Evolutionary conservation across 345 rosid genomes (phyloP), one percentile per base, ranked within the genome.

Genomic region (Acer yangbiense): DNA sequence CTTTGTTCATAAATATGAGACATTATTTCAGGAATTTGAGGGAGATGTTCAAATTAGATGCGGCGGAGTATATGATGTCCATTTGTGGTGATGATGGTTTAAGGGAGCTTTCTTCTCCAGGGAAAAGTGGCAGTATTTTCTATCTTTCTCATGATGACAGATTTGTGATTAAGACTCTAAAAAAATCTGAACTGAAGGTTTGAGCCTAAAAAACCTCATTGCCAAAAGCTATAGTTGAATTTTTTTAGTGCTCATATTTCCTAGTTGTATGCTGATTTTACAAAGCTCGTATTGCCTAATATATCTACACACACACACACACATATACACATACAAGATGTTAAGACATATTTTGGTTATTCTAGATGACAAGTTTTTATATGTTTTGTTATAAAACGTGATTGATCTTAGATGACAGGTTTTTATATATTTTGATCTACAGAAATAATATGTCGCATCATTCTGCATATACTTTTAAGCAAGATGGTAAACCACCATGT

Each of bases 31-130:
- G 99, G 95, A 93, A 93, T 84, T 80, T 95, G 81, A 90, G 99
- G 86, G 95, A 95, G 87, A 86, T 95, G 98, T 95, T 95, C 88
- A 91, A 90, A 87, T 84, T 95, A 83, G 97, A 95, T 90, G 94
- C 98, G 69, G 99, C 99, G 4, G 99, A 95, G 82, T 95, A 90
- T 86, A 93, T 95, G 99, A 95, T 95, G 99, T 95, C 99, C 83
- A 93, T 95, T 32, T 95, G 99, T 83, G 98, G 98, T 61, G 95
- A 91, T 81, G 94, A 95, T 83, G 98, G 97, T 80, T 88, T 95
- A 17, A 90, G 87, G 75, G 97, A 91, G 84, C 76, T 90, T 85
- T 85, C 89, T 78, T 93, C 99, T 71, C 86, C 99, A 0, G 98
- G 99, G 74, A 95, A 95, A 89, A 95, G 99, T 75, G 99, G 98